phyloP scores from a whole-genome alignment of 1,284 basidiomycete species.

The Coriolopsis trogii region DNA sequence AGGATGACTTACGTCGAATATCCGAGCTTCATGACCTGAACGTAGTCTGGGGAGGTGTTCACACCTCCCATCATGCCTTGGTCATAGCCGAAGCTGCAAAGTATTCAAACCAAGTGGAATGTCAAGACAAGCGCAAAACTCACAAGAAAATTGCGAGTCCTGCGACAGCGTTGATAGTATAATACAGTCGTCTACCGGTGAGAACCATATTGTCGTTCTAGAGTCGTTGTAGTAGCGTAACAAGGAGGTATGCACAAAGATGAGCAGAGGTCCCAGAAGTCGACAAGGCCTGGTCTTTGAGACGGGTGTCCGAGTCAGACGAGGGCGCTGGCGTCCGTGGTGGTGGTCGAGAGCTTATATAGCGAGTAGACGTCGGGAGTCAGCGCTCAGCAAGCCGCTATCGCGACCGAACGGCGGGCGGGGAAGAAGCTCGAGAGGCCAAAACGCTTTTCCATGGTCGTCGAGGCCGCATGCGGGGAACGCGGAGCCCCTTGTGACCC shows the following conservation, averaged over 20 bases:
- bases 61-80: slow-evolving; percentile 62
- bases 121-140: slow-evolving; percentile 20
- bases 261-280: neutral
- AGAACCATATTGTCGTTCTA: slow-evolving; percentile 27
- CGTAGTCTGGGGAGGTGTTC: slow-evolving; percentile 52
- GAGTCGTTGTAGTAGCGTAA: too few species aligned
- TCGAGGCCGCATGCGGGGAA: slow-evolving; percentile 14
- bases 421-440: slow-evolving; percentile 8
- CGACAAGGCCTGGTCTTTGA: too few species aligned
- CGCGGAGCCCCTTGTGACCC: slow-evolving; percentile 18
- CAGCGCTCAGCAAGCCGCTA: neutral
- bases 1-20: slow-evolving; percentile 37
- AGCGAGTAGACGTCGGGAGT: neutral
- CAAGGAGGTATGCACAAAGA: too few species aligned
- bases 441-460: slow-evolving; percentile 18
- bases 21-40: slow-evolving; percentile 45
- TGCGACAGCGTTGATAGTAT: slow-evolving; percentile 42
- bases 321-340: too few species aligned
- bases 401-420: neutral
- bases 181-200: slow-evolving; percentile 33
- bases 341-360: too few species aligned
- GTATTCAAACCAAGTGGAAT: neutral
- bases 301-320: too few species aligned
- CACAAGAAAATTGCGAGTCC: slow-evolving; percentile 53
- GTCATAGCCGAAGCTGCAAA: slow-evolving; percentile 52